Evolutionary conservation across 192 early-diverging fungal species (phyloP).

Genomic region (Backusella morwellensis): DNA sequence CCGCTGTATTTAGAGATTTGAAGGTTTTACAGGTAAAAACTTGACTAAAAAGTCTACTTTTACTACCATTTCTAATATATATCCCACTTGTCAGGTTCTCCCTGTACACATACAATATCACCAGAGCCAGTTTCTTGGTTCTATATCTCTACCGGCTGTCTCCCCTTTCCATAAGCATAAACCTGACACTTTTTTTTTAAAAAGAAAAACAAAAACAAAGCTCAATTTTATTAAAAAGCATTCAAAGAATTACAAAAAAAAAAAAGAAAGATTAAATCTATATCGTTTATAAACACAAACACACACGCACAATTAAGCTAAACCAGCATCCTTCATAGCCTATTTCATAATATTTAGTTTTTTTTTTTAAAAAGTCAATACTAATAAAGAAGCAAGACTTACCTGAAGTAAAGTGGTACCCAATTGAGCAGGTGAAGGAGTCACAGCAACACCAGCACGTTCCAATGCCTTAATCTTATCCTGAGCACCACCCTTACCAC

Average conservation of each 20-base stretch:
- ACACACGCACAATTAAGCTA: conserved; percentile 31
- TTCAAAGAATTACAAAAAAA: neutral
- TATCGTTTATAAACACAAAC: neutral
- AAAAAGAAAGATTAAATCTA: neutral
- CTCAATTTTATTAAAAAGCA: neutral
- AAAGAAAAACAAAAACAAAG: neutral
- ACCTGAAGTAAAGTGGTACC: conserved; percentile 83
- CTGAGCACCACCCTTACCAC: conserved; percentile 97
- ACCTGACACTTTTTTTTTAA: no score
- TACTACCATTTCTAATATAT: no score
- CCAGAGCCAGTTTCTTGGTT: no score
- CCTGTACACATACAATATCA: no score
- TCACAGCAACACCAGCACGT: conserved; percentile 86
- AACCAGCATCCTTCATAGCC: conserved; percentile 56
- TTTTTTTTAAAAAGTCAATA: neutral
- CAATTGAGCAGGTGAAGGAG: conserved; percentile 93
- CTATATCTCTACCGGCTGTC: no score
- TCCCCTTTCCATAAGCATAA: no score
- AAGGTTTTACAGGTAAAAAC: no score
- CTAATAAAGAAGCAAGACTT: neutral
- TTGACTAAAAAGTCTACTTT: no score
- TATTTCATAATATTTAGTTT: neutral
- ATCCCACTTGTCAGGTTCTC: no score
- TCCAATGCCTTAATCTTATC: conserved; percentile 98
- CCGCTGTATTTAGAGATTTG: no score